These are phyloP conservation scores for Sugiyamaella neomexicana DNA, from an alignment of 1,139 yeast species.

Conservation along the genomic window DNA sequence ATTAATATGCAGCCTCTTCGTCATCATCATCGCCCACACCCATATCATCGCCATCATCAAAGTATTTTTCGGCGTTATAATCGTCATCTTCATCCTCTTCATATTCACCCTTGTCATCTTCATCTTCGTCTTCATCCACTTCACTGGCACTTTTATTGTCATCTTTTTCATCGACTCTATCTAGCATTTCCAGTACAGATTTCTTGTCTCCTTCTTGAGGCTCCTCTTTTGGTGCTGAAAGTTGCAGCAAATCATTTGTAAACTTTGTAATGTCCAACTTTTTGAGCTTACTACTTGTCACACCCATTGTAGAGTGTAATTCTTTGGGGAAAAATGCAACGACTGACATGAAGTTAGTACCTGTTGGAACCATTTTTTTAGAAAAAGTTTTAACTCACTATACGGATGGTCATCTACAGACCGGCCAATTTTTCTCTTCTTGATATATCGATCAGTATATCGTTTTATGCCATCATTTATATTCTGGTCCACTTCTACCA, in stretches of 20 bases:
- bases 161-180: conserved; percentile 47
- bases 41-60: conserved; percentile 48
- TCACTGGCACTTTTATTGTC: conserved; percentile 52
- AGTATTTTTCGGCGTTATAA: conserved; percentile 60
- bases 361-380: not conserved
- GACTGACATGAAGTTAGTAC: conserved; percentile 18
- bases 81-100: conserved; percentile 77
- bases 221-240: conserved; percentile 50
- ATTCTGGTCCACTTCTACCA: conserved; percentile 35
- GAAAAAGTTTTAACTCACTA: conserved; percentile 18
- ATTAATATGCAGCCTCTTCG: conserved; percentile 67
- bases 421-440: conserved; percentile 70
- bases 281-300: conserved; percentile 45
- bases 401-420: conserved; percentile 85
- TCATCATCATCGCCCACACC: conserved; percentile 53
- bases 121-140: conserved; percentile 72
- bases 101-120: conserved; percentile 74
- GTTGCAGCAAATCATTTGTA: conserved; percentile 36
- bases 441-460: conserved; percentile 48
- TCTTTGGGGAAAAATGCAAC: conserved; percentile 70
- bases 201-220: conserved; percentile 36
- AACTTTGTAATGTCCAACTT: conserved; percentile 36
- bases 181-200: conserved; percentile 6
- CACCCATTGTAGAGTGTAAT: conserved; percentile 72
- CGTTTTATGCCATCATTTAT: conserved; percentile 40